Evolutionary conservation across 2,329 filamentous ascomycete species (phyloP), one percentile per base, ranked within the genome.

Genomic region (Lizonia empirigonia): DNA sequence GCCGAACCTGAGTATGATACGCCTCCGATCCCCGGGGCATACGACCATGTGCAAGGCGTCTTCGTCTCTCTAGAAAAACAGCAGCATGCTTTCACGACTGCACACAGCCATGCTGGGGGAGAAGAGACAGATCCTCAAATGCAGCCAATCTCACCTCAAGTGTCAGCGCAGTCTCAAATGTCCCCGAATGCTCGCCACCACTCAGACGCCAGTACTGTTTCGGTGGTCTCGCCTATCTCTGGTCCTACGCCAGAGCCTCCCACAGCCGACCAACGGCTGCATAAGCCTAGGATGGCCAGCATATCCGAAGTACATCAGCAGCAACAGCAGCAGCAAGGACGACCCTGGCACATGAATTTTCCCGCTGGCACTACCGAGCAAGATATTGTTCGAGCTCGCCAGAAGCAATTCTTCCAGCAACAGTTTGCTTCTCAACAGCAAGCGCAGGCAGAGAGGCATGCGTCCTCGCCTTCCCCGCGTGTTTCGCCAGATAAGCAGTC

Each of bases 371-470:
- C 65, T 2, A 70, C 67, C 2, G 69, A 72, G 32, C 67, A 72
- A 42, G 70, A 73, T 33, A 70, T 71, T 45, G 68, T 72, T 33
- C 65, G 68, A 32, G 68, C 68, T 45, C 68, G 65, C 8, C 70
- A 72, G 29, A 62, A 65, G 35, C 70, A 73, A 39, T 68, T 70
- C 9, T 68, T 73, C 56, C 60, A 69, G 37, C 63, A 69, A 50
- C 67, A 69, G 16, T 60, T 72, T 22, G 62, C 65, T 22, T 62
- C 63, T 19, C 69, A 70, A 35, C 61, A 71, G 34, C 68, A 72
- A 26, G 47, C 65, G 33, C 61, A 70, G 44, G 65, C 62, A 29
- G 67, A 70, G 40, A 61, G 69, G 44, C 64, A 52, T 45, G 63
- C 62, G 3, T 54, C 60, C 18, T 71, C 68, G 12, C 68, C 70